Evolutionary conservation across 2,329 filamentous ascomycete genomes (phyloP).

Genomic region (Rhinocladiella mackenziei): DNA sequence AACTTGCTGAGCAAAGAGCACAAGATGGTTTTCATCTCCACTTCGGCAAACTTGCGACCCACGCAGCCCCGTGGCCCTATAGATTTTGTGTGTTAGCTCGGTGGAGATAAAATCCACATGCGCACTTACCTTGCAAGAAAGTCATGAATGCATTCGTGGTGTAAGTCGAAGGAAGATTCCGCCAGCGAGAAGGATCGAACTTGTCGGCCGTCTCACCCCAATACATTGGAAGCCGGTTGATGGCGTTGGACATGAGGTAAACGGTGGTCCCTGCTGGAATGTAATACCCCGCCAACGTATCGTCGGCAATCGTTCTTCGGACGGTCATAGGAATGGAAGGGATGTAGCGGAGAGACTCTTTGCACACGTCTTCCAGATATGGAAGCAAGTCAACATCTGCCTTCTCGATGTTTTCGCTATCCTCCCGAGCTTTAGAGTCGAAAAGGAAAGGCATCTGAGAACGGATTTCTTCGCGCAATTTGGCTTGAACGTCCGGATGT

Average conservation of each 20-base stretch:
- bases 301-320: slow-evolving; percentile 41
- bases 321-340: slow-evolving; percentile 47
- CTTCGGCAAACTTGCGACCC: slow-evolving; percentile 37
- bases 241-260: slow-evolving; percentile 42
- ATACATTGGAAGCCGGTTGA: slow-evolving; percentile 40
- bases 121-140: slow-evolving; percentile 27
- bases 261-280: slow-evolving; percentile 44
- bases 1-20: slow-evolving; percentile 37
- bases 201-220: slow-evolving; percentile 42
- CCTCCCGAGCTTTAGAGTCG: slow-evolving; percentile 33
- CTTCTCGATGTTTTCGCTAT: slow-evolving; percentile 31
- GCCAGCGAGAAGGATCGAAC: slow-evolving; percentile 45
- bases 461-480: slow-evolving; percentile 42
- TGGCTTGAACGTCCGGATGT: slow-evolving; percentile 39
- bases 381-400: slow-evolving; percentile 42
- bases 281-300: slow-evolving; percentile 39
- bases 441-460: slow-evolving; percentile 40
- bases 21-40: slow-evolving; percentile 37
- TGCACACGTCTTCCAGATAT: slow-evolving; percentile 47
- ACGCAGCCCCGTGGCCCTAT: slow-evolving; percentile 36
- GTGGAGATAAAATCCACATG: neutral
- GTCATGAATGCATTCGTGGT: slow-evolving; percentile 38
- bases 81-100: too few species aligned
- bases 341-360: slow-evolving; percentile 46
- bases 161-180: slow-evolving; percentile 37